These are phyloP conservation scores for Termitomyces sp. DNA, from an alignment of 768 basidiomycete species.

Conservation along the genomic window DNA sequence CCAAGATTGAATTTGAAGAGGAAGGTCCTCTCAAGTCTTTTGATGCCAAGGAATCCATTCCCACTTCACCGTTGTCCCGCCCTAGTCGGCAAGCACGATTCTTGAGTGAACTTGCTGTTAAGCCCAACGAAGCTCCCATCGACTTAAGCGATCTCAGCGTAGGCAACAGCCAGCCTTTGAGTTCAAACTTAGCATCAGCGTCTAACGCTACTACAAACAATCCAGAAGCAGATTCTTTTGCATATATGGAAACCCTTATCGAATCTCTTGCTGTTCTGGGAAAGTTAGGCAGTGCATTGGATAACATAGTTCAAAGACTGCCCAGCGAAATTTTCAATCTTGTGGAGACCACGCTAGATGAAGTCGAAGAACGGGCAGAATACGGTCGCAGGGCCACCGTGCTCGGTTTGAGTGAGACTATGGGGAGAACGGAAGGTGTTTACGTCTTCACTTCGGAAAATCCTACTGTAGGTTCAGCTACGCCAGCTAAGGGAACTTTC, in stretches of 20 bases:
- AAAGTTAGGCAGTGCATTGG: conserved; percentile 80
- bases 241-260: conserved; percentile 88
- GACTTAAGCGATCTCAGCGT: conserved; percentile 51
- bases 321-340: conserved; percentile 81
- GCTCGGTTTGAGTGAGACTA: conserved; percentile 32
- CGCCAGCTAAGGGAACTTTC: conserved; percentile 26
- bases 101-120: conserved; percentile 61
- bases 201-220: conserved; percentile 39
- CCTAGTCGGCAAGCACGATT: conserved; percentile 59
- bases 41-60: conserved; percentile 32
- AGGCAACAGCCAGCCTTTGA: conserved; percentile 22
- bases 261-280: conserved; percentile 94
- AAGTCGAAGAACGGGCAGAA: conserved; percentile 89
- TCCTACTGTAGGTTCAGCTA: conserved; percentile 22
- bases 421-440: conserved; percentile 46
- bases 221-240: conserved; percentile 91
- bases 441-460: conserved; percentile 46
- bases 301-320: conserved; percentile 80
- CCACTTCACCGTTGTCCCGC: conserved; percentile 37
- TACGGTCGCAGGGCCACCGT: conserved; percentile 58
- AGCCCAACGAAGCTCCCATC: conserved; percentile 77
- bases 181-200: conserved; percentile 17
- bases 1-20: conserved; percentile 63
- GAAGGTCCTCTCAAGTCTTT: conserved; percentile 34
- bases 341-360: conserved; percentile 84